Base-by-base conservation (phyloP, 1,139 yeast genomes). In the Candida frijolesensis region DNA sequence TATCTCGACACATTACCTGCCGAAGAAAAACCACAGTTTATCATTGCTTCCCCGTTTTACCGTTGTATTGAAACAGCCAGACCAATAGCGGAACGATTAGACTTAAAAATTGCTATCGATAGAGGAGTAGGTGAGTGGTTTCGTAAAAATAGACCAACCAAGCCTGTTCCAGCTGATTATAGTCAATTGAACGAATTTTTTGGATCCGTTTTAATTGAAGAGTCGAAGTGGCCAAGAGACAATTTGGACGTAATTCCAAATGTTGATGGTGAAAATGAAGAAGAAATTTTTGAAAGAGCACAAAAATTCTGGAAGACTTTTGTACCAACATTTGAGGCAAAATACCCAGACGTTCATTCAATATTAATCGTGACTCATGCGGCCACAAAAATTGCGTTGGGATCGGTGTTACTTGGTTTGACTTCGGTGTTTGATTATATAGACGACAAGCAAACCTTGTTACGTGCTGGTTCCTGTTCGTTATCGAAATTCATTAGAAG, bases 31-130 rank as follows among this genome's bases (percentile, higher is more conserved):
- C 89, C 92, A 1, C 83, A 85, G 54, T 71, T 84, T 47, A 78
- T 89, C 22, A 73, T 87, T 58, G 72, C 86, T 1, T 89, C 97
- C 2, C 98, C 98, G 0, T 92, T 90, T 65, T 91, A 89, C 65
- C 73, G 98, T 54, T 94, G 98, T 66, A 74, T 92, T 14, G 92
- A 94, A 65, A 91, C 98, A 0, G 80, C 87, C 2, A 78, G 81
- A 43, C 89, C 92, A 2, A 71, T 84, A n/a, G 83, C 92, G 1
- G 72, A 79, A 34, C 66, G 67, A 44, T 68, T 87, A 25, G 81
- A 74, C 11, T 62, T 85, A 34, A 82, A 83, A n/a, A 78, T 89
- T 12, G 76, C 71, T 37, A 66, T 86, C 10, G 96, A 89, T 60
- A 68, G 84, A 51, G 96, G 96, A 0, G 78, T 87, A 15, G 91